A percentile compares a stretch with the other conserved stretches of the same genome.
Evolutionary conservation across 371 early-diverging fungal species (phyloP).

Genomic region (Mortierella sp.): DNA sequence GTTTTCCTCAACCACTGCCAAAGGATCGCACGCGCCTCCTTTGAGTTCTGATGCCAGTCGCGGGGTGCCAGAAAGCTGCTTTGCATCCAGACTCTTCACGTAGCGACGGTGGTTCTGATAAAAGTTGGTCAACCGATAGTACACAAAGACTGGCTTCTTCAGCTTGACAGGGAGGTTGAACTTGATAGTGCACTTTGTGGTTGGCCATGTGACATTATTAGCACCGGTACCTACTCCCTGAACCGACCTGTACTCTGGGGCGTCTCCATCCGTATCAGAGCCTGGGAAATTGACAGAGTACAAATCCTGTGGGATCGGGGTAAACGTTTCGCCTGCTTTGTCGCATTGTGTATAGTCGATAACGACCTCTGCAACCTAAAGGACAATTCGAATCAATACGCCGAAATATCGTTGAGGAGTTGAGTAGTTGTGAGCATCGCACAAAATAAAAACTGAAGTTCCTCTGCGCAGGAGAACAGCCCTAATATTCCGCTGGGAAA

Average conservation of each 20-base stretch:
- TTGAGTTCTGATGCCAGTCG: constrained; percentile 40
- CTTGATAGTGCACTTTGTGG: constrained; percentile 76
- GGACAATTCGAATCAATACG: not conserved
- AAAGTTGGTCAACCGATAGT: constrained; percentile 96
- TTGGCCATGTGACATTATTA: constrained; percentile 33
- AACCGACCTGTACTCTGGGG: constrained; percentile 40
- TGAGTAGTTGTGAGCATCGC: not conserved
- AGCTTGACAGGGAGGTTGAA: constrained; percentile 77
- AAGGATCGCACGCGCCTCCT: constrained; percentile 30
- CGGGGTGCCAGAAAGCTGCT: constrained; percentile 84
- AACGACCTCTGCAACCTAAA: constrained; percentile 77
- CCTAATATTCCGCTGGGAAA: too few relatives aligned
- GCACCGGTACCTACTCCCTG: not conserved
- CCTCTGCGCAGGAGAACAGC: too few relatives aligned
- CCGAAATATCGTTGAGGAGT: too few relatives aligned
- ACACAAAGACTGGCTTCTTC: constrained; percentile 86
- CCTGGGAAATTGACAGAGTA: constrained; percentile 57
- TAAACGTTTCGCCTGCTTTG: constrained; percentile 33
- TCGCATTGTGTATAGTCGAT: constrained; percentile 93
- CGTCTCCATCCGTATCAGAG: constrained; percentile 24
- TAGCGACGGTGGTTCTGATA: constrained; percentile 98
- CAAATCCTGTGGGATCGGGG: constrained; percentile 28
- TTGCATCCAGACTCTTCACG: constrained; percentile 87
- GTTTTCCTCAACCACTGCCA: constrained; percentile 26
- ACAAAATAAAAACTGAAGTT: too few relatives aligned